phyloP scores from a whole-genome alignment of 2,329 filamentous ascomycete genomes.

The Calonectria honghensis region DNA sequence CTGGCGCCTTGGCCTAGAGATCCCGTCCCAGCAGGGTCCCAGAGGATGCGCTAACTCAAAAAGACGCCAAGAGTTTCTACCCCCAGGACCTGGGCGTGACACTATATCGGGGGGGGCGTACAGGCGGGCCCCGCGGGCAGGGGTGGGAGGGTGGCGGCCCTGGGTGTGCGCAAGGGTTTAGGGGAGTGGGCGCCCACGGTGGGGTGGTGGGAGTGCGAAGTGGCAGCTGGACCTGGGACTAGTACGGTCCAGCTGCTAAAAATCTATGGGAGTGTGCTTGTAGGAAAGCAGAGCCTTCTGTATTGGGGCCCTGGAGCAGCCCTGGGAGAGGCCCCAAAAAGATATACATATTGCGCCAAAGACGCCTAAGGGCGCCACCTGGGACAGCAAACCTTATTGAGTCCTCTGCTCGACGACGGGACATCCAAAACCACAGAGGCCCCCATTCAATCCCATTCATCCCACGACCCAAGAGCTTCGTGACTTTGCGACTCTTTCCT shows the following conservation, averaged over 20 bases:
- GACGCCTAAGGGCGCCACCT: slow-evolving; percentile 49
- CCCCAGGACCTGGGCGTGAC: slow-evolving; percentile 4
- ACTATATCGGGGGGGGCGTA: slow-evolving; percentile 22
- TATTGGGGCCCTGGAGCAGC: slow-evolving; percentile 34
- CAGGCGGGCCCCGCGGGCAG: slow-evolving; percentile 4
- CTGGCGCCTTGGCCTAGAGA: slow-evolving; percentile 53
- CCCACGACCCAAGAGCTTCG: slow-evolving; percentile 49
- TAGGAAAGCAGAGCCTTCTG: slow-evolving; percentile 34
- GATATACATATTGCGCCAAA: slow-evolving; percentile 55
- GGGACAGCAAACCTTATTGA: slow-evolving; percentile 55
- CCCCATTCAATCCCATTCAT: slow-evolving; percentile 48
- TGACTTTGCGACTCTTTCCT: slow-evolving; percentile 46
- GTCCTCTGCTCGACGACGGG: slow-evolving; percentile 49
- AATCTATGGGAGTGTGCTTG: slow-evolving; percentile 29
- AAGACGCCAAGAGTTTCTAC: slow-evolving; percentile 46
- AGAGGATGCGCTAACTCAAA: slow-evolving; percentile 47
- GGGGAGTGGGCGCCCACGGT: slow-evolving; percentile 18
- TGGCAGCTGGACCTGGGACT: slow-evolving; percentile 29
- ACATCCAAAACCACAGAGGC: slow-evolving; percentile 46
- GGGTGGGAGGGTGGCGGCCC: slow-evolving; percentile 10
- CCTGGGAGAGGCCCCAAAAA: slow-evolving; percentile 43
- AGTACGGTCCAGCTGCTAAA: slow-evolving; percentile 17
- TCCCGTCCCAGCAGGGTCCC: slow-evolving; percentile 55
- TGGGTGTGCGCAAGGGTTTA: slow-evolving; percentile 18
- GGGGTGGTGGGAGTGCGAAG: slow-evolving; percentile 17